phyloP scores from a whole-genome alignment of 1,284 basidiomycete species.

The Mycosarcoma mackinlayi region DNA sequence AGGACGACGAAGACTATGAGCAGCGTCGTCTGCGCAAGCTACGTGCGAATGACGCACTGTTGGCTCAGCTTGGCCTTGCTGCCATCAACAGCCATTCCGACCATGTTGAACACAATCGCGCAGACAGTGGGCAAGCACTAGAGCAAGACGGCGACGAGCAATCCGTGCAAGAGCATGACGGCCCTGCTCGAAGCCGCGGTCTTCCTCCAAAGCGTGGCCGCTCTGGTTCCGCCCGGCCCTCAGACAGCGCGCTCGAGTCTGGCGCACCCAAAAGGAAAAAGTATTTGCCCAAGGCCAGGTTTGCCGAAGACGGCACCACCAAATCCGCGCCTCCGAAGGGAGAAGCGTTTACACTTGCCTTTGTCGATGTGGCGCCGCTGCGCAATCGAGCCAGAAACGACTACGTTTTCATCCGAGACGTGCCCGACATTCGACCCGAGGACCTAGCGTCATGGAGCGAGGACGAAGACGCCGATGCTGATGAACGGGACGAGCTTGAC shows the following conservation, averaged over 20 bases:
- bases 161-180: constrained; percentile 1
- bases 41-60: constrained; percentile 33
- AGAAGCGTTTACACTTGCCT: constrained; percentile 33
- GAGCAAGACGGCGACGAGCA: constrained; percentile 6
- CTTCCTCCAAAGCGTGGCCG: constrained; percentile 21
- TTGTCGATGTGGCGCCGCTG: constrained; percentile 25
- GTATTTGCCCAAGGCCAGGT: constrained; percentile 34
- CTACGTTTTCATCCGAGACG: constrained; percentile 34
- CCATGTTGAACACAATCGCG: not conserved
- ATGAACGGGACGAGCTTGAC: not conserved
- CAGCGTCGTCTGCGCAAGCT: constrained; percentile 35
- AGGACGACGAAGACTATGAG: constrained; percentile 46
- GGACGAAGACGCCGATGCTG: constrained; percentile 24
- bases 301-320: constrained; percentile 47
- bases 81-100: not conserved
- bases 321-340: constrained; percentile 25
- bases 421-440: constrained; percentile 36
- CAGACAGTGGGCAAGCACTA: not conserved
- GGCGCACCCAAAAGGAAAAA: constrained; percentile 22
- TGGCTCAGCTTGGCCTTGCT: constrained; percentile 42
- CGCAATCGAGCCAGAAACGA: constrained; percentile 41
- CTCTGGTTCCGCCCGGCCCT: constrained; percentile 3
- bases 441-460: constrained; percentile 33
- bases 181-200: constrained; percentile 11
- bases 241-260: not conserved